A percentile compares a stretch with the other conserved stretches of the same genome.
phyloP scores from a whole-genome alignment of 2,329 filamentous ascomycete genomes.

The Ilyonectria robusta region DNA sequence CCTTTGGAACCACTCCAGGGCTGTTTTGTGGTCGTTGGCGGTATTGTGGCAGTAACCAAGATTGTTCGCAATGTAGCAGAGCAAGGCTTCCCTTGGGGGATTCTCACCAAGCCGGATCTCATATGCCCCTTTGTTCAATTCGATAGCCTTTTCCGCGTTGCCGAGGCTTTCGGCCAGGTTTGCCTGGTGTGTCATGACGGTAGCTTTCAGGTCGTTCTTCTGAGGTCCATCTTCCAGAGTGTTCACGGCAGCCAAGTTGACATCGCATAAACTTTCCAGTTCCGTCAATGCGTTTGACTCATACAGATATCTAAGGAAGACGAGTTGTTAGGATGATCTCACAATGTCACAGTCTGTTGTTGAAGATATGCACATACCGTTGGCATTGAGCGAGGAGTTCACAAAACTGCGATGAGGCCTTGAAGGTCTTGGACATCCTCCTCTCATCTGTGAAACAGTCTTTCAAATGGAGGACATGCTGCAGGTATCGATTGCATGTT shows the following conservation, averaged over 20 bases:
- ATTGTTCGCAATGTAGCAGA: too few relatives aligned
- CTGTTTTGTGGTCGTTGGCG: not conserved
- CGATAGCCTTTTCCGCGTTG: not conserved
- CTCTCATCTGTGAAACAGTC: conserved; percentile 9
- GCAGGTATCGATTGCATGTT: conserved; percentile 14
- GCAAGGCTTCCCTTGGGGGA: too few relatives aligned
- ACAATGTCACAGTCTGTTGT: too few relatives aligned
- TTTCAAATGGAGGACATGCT: conserved; percentile 20
- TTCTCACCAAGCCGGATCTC: too few relatives aligned
- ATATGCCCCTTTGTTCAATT: too few relatives aligned
- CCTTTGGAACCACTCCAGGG: not conserved
- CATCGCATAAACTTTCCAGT: too few relatives aligned
- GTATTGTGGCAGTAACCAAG: not conserved
- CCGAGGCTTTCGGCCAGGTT: not conserved
- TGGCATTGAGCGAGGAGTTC: not conserved
- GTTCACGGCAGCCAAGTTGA: too few relatives aligned
- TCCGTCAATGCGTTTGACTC: too few relatives aligned
- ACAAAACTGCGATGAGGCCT: not conserved
- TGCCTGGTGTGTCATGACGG: not conserved
- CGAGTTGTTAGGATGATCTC: too few relatives aligned
- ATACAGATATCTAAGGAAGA: not conserved
- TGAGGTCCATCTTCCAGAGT: too few relatives aligned
- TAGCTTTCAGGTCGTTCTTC: not conserved
- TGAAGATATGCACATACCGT: conserved; percentile 5
- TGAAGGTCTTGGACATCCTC: not conserved